These are phyloP conservation scores for Mucor piriformis DNA, from an alignment of 371 early-diverging fungal species.

Conservation along the genomic window DNA sequence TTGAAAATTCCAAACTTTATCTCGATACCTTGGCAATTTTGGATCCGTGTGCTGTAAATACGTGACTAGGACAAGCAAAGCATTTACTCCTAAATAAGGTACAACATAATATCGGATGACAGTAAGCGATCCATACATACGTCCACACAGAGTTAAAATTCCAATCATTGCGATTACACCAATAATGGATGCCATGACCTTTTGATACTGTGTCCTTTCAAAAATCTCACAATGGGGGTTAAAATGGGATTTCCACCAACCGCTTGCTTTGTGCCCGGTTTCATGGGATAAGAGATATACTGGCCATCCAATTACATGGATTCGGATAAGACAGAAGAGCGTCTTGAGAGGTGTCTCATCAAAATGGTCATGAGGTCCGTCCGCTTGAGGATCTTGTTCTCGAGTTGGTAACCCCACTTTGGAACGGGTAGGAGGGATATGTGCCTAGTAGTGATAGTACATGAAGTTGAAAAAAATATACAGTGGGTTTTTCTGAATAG, in stretches of 20 bases:
- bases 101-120: constrained; percentile 81
- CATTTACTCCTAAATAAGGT: constrained; percentile 81
- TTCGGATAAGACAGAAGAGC: constrained; percentile 58
- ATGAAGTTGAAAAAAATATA: not conserved
- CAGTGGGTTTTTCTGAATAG: not conserved
- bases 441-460: constrained; percentile 52
- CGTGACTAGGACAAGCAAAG: constrained; percentile 87
- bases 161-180: constrained; percentile 65
- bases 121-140: constrained; percentile 55
- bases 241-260: constrained; percentile 84
- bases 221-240: constrained; percentile 75
- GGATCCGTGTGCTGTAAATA: constrained; percentile 89
- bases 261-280: constrained; percentile 70
- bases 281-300: constrained; percentile 73
- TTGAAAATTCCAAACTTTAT: constrained; percentile 81
- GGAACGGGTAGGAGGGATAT: constrained; percentile 74
- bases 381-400: constrained; percentile 35
- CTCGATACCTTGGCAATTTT: constrained; percentile 77
- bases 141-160: constrained; percentile 52
- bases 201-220: constrained; percentile 62
- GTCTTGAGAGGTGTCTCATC: constrained; percentile 71
- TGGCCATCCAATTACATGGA: constrained; percentile 85
- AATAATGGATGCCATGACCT: constrained; percentile 70
- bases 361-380: constrained; percentile 45
- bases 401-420: constrained; percentile 48